phyloP scores from a whole-genome alignment of 495 filamentous ascomycete species.

The Xylaria castorea region DNA sequence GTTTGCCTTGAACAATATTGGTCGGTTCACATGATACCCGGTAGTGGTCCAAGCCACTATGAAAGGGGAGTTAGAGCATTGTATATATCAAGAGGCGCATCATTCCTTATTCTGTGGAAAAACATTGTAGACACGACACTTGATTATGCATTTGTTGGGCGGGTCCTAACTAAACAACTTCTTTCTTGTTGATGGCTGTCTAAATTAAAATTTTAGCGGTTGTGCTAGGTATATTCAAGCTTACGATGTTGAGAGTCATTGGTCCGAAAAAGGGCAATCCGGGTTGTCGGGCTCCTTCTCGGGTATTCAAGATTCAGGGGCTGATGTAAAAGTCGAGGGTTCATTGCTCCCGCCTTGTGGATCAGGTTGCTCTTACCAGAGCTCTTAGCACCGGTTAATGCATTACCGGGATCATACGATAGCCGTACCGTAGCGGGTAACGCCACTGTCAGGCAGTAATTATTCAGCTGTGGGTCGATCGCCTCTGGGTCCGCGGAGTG shows the following conservation, averaged over 20 bases:
- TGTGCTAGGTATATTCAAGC: background rate
- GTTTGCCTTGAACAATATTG: constrained; percentile 17
- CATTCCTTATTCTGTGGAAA: background rate
- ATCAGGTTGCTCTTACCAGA: too few relatives aligned
- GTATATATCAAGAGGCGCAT: constrained; percentile 14
- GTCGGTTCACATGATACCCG: constrained; percentile 25
- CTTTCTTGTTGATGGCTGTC: background rate
- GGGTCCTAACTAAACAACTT: background rate
- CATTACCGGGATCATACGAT: constrained; percentile 42
- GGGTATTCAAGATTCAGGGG: constrained; percentile 21
- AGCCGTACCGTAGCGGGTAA: constrained; percentile 38
- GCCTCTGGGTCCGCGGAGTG: constrained; percentile 19
- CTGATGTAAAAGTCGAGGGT: constrained; percentile 28
- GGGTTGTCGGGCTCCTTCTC: constrained; percentile 12
- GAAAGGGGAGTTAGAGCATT: background rate
- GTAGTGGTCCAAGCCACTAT: constrained; percentile 6
- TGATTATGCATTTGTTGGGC: background rate
- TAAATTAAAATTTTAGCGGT: background rate
- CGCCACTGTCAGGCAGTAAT: constrained; percentile 40
- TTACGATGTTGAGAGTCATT: background rate
- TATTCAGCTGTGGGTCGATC: constrained; percentile 21
- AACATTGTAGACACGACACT: background rate
- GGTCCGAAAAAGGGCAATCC: background rate
- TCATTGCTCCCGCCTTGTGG: background rate
- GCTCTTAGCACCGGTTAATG: constrained; percentile 27